These are phyloP conservation scores for Kockovaella imperatae DNA, from an alignment of 768 basidiomycete genomes.

Conservation along the genomic window DNA sequence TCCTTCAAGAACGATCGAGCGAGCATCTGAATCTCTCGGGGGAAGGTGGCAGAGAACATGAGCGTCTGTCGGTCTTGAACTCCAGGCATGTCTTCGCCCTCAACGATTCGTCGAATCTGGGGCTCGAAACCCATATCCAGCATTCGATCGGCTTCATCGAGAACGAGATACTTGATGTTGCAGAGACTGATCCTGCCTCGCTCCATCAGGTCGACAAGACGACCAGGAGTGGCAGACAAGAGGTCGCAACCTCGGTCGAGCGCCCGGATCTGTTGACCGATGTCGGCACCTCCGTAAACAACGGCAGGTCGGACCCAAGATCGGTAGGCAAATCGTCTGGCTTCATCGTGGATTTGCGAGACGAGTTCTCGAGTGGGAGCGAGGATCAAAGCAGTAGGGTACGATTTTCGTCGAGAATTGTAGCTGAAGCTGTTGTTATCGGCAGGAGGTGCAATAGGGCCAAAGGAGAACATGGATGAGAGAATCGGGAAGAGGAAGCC, in stretches of 20 bases:
- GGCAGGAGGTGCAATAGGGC: slow-evolving; percentile 66
- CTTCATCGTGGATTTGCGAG: slow-evolving; percentile 98
- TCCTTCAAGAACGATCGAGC: slow-evolving; percentile 51
- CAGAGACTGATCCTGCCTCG: slow-evolving; percentile 91
- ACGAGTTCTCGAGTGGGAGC: slow-evolving; percentile 98
- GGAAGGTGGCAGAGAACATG: slow-evolving; percentile 99
- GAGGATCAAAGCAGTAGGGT: slow-evolving; percentile 92
- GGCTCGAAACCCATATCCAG: slow-evolving; percentile 99
- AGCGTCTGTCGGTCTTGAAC: slow-evolving; percentile 86
- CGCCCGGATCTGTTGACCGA: slow-evolving; percentile 82
- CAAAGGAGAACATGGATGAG: slow-evolving; percentile 77
- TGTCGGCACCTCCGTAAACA: slow-evolving; percentile 98
- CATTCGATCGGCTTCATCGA: slow-evolving; percentile 99
- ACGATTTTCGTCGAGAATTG: slow-evolving; percentile 76
- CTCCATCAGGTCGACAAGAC: slow-evolving; percentile 96
- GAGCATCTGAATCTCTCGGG: slow-evolving; percentile 78
- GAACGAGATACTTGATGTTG: slow-evolving; percentile 94
- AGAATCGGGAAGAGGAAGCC: slow-evolving; percentile 99
- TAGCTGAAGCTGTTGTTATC: slow-evolving; percentile 45
- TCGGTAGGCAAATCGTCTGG: slow-evolving; percentile 96
- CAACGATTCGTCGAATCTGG: slow-evolving; percentile 94
- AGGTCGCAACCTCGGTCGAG: slow-evolving; percentile 97
- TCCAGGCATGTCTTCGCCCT: slow-evolving; percentile 98
- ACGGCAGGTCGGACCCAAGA: slow-evolving; percentile 99
- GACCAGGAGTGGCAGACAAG: slow-evolving; percentile 91